phyloP scores from a whole-genome alignment of 306 rosid species.

The Vicia sativa region DNA sequence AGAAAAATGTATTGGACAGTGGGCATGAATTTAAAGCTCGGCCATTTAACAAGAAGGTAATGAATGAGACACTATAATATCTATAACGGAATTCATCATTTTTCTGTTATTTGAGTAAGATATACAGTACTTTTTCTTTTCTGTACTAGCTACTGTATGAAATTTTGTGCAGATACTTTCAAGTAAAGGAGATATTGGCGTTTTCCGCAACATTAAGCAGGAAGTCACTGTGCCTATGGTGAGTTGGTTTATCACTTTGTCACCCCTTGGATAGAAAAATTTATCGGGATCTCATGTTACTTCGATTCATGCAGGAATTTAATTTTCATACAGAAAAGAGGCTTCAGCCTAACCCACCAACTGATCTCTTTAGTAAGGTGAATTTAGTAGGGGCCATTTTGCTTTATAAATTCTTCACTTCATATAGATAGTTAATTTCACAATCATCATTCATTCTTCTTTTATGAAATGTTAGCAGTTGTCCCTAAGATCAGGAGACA shows the following conservation, averaged over 20 bases:
- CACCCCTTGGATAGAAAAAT: constrained; percentile 9
- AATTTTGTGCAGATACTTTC: constrained; percentile 70
- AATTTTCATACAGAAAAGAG: constrained; percentile 74
- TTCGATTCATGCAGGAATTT: constrained; percentile 65
- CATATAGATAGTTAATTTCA: constrained; percentile 15
- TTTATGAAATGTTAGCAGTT: constrained; percentile 55
- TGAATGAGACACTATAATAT: not conserved
- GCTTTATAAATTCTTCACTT: constrained; percentile 16
- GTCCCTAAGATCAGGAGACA: constrained; percentile 65
- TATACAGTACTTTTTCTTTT: no score
- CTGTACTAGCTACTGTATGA: constrained; percentile 24
- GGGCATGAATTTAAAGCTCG: constrained; percentile 68
- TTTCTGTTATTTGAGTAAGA: no score
- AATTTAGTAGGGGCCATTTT: constrained; percentile 17
- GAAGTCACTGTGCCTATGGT: constrained; percentile 84
- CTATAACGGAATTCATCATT: no score
- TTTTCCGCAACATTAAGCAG: constrained; percentile 75
- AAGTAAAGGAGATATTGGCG: constrained; percentile 88
- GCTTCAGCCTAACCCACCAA: constrained; percentile 66
- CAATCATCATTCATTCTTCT: constrained; percentile 30
- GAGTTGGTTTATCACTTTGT: constrained; percentile 36
- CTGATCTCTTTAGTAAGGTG: constrained; percentile 92
- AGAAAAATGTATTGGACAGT: constrained; percentile 54
- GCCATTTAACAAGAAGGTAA: constrained; percentile 82
- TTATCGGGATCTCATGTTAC: constrained; percentile 33